A percentile compares a stretch with the other conserved stretches of the same genome.
Conservation (phyloP, 2,329 filamentous ascomycete species). For the Bisporella sp. region DNA sequence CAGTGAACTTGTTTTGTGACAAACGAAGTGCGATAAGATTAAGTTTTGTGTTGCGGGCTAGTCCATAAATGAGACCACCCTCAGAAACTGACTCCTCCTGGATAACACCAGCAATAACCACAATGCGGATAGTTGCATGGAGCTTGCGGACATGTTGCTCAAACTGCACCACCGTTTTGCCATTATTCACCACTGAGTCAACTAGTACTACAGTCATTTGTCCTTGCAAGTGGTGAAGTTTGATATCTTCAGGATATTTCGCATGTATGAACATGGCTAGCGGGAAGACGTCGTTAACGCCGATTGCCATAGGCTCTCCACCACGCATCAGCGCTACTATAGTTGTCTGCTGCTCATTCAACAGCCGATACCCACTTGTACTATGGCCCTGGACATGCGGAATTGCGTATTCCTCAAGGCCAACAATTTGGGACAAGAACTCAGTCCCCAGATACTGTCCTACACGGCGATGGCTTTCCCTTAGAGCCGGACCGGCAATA, state of each 20-base stretch:
- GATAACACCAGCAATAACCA: slow-evolving; percentile 49
- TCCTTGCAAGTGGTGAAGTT: slow-evolving; percentile 32
- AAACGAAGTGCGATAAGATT: slow-evolving; percentile 44
- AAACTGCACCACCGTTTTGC: slow-evolving; percentile 42
- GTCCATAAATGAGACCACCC: slow-evolving; percentile 3
- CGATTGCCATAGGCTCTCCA: slow-evolving; percentile 54
- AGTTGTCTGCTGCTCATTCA: slow-evolving; percentile 38
- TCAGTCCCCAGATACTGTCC: slow-evolving; percentile 48
- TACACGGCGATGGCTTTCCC: slow-evolving; percentile 39
- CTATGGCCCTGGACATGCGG: slow-evolving; percentile 42
- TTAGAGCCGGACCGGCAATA: slow-evolving; percentile 37
- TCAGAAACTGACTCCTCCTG: slow-evolving; percentile 32
- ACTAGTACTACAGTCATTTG: slow-evolving; percentile 43
- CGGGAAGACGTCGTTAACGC: slow-evolving; percentile 46
- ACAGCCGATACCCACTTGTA: slow-evolving; percentile 38
- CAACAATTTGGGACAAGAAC: slow-evolving; percentile 39
- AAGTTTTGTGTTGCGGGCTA: not conserved
- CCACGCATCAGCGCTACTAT: slow-evolving; percentile 58
- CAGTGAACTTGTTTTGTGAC: slow-evolving; percentile 50
- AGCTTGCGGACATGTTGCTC: slow-evolving; percentile 38
- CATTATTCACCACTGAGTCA: slow-evolving; percentile 55
- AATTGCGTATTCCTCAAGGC: slow-evolving; percentile 41
- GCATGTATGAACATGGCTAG: slow-evolving; percentile 45
- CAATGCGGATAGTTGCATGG: slow-evolving; percentile 35
- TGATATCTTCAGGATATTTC: slow-evolving; percentile 33